Evolutionary conservation across 2,329 filamentous ascomycete genomes (phyloP), one percentile per base, ranked within the genome.

Genomic region (Trichoderma sp.): DNA sequence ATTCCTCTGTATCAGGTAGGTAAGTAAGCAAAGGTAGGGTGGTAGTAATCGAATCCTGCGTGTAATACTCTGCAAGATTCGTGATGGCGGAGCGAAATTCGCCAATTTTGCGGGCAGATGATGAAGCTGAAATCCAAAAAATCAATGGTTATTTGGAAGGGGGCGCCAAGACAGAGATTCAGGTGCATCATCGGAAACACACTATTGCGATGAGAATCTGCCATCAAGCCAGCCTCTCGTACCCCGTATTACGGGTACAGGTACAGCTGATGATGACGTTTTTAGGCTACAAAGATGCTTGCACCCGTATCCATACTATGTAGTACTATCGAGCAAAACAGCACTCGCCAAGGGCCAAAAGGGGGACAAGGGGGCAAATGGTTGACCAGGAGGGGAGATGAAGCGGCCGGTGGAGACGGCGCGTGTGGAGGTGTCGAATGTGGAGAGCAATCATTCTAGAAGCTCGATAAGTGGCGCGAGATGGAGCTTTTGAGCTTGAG

Each of bases 401-500:
- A 65, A 48, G 37, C 57, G n/a, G 19, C 37, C 27, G 39, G 64
- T 58, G 52, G 67, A 35, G 56, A 67, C 57, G 57, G 57, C 27
- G 32, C 17, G 60, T 29, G 66, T 60, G 60, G 59, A 68, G 66
- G 29, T 32, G 37, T 48, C 45, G 58, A 45, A 29, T 67, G 69
- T 69, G 67, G 67, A 69, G 69, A 66, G 63, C 42, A 34, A 67
- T 69, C 53, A 71, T 70, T 70, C 69, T 70, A 67, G 69, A 70
- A 70, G 64, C 45, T 34, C 48, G 56, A 61, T 60, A 54, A 45
- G 54, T 60, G 42, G 64, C 45, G 39, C 56, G 56, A 67, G 57
- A 57, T 48, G 61, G 61, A 65, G 61, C 61, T 57, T 8, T 48
- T 45, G 4, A 27, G 34, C 50, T 57, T 34, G 52, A 65, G 52